Evolutionary conservation across 139 green algal genomes (phyloP).

Genomic region (Coccomyxa sp.): DNA sequence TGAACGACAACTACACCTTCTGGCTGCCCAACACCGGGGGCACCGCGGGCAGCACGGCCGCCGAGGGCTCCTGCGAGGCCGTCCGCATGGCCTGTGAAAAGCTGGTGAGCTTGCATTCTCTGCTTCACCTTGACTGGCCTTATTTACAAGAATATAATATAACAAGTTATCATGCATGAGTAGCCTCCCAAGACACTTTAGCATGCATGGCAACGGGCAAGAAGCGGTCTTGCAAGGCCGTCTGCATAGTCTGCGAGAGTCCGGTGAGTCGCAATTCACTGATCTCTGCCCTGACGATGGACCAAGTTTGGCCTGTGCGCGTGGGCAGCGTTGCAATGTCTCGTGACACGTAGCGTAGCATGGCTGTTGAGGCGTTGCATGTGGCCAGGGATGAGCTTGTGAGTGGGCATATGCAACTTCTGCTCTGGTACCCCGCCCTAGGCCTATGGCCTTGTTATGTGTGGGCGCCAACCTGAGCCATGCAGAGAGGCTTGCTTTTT

Average conservation of each 20-base stretch:
- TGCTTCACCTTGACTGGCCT: not conserved
- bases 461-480: too few relatives aligned
- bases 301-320: too few relatives aligned
- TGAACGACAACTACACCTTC: conserved; percentile 33
- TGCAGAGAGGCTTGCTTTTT: not conserved
- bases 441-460: too few relatives aligned
- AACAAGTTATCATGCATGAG: not conserved
- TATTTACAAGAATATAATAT: not conserved
- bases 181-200: not conserved
- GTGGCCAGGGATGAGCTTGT: too few relatives aligned
- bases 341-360: too few relatives aligned
- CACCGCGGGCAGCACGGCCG: conserved; percentile 8
- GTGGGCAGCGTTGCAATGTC: too few relatives aligned
- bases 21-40: conserved; percentile 18
- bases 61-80: conserved; percentile 7
- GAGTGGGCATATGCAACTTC: too few relatives aligned
- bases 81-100: conserved; percentile 44
- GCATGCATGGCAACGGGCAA: not conserved
- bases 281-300: too few relatives aligned
- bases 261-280: too few relatives aligned
- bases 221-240: not conserved
- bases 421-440: too few relatives aligned
- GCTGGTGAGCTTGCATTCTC: conserved; percentile 26
- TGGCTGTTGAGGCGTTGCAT: too few relatives aligned
- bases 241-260: too few relatives aligned